phyloP scores from a whole-genome alignment of 352 stramenopile species.

The Pythium rishiriense region DNA sequence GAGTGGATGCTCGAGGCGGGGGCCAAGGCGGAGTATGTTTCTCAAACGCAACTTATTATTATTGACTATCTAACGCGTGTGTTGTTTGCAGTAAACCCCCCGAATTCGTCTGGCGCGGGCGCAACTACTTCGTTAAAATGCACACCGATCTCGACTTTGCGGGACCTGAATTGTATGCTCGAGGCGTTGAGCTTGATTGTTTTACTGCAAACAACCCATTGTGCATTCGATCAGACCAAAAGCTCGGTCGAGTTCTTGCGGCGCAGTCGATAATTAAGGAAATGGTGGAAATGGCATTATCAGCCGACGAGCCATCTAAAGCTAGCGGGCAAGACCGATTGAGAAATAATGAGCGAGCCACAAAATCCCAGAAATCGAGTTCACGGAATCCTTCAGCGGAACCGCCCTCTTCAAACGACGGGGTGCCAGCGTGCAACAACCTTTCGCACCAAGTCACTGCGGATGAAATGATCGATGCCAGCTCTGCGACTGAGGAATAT shows the following conservation, averaged over 20 bases:
- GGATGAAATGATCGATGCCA: conserved; percentile 23
- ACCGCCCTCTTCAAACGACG: neutral
- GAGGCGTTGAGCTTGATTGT: conserved; percentile 58
- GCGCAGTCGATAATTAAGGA: conserved; percentile 74
- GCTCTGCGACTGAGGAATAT: neutral
- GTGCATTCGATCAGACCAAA: conserved; percentile 70
- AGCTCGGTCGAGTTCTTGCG: conserved; percentile 64
- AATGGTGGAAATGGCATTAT: conserved; percentile 49
- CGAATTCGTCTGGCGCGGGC: conserved; percentile 67
- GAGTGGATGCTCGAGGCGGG: conserved; percentile 83
- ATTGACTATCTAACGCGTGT: neutral
- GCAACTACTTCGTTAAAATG: conserved; percentile 83
- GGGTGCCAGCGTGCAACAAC: neutral
- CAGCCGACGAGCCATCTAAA: neutral
- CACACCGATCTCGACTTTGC: conserved; percentile 69
- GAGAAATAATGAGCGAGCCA: neutral
- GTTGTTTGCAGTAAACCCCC: conserved; percentile 46
- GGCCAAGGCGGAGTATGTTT: conserved; percentile 61
- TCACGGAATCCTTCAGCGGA: neutral
- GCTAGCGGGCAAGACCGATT: neutral
- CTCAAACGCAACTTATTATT: neutral
- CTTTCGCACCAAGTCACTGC: neutral
- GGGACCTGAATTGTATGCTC: conserved; percentile 44
- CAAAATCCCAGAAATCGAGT: neutral
- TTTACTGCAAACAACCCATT: conserved; percentile 57